Conservation (phyloP, 176 grass and related monocot species). For the Dactylis glomerata region DNA sequence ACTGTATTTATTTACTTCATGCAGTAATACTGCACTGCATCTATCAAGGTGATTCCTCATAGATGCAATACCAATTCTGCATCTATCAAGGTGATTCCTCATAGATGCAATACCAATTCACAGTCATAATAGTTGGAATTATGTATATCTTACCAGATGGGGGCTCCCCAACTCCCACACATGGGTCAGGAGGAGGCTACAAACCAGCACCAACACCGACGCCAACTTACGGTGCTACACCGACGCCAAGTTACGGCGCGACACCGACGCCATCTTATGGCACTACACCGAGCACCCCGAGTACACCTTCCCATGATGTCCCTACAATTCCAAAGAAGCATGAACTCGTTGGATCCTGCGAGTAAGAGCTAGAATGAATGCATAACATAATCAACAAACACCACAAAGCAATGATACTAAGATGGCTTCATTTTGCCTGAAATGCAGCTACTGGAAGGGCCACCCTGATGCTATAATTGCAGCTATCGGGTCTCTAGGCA, state of each 20-base stretch:
- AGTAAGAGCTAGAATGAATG: slow-evolving; percentile 51
- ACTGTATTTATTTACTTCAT: neutral
- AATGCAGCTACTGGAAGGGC: slow-evolving; percentile 69
- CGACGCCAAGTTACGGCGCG: slow-evolving; percentile 20
- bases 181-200: slow-evolving; percentile 38
- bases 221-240: slow-evolving; percentile 28
- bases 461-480: slow-evolving; percentile 59
- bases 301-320: slow-evolving; percentile 32
- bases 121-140: slow-evolving; percentile 9
- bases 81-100: neutral
- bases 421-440: slow-evolving; percentile 8
- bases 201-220: neutral
- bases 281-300: slow-evolving; percentile 49
- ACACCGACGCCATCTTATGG: slow-evolving; percentile 40
- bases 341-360: slow-evolving; percentile 58
- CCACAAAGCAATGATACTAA: neutral
- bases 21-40: neutral
- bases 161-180: slow-evolving; percentile 29
- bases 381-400: neutral
- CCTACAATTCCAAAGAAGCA: slow-evolving; percentile 52
- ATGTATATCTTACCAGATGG: slow-evolving; percentile 32
- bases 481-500: slow-evolving; percentile 52
- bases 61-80: neutral
- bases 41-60: neutral
- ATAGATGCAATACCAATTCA: neutral